Percentiles rank a stretch among this genome's conserved stretches.
Evolutionary conservation across 805 yeast species (phyloP).

Genomic region (Hanseniaspora thailandica): DNA sequence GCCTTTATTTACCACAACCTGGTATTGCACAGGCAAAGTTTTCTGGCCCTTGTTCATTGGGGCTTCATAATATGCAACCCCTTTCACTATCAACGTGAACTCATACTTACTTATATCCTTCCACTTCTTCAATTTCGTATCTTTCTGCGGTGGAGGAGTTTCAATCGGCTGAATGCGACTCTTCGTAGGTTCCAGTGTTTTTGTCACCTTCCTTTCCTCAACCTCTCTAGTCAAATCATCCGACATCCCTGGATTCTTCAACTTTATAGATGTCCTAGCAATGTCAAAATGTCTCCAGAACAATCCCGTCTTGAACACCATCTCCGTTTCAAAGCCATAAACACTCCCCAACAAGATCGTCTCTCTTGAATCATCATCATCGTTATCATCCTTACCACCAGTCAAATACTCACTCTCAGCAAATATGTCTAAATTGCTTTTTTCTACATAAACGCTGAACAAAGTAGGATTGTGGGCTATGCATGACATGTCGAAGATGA

Average conservation of each 20-base stretch:
- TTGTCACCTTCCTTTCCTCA: not conserved
- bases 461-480: slow-evolving; percentile 84
- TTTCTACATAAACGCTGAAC: slow-evolving; percentile 48
- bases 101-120: slow-evolving; percentile 60
- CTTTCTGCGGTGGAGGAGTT: slow-evolving; percentile 10
- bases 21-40: slow-evolving; percentile 51
- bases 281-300: slow-evolving; percentile 48
- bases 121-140: slow-evolving; percentile 46
- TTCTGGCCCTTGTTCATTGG: slow-evolving; percentile 48
- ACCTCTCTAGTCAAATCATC: slow-evolving; percentile 16
- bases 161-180: not conserved
- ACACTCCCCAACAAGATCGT: slow-evolving; percentile 72
- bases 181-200: slow-evolving; percentile 1
- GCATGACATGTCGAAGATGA: slow-evolving; percentile 64
- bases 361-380: slow-evolving; percentile 31
- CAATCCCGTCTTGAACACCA: slow-evolving; percentile 66
- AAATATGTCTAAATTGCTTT: slow-evolving; percentile 72
- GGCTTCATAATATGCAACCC: slow-evolving; percentile 63
- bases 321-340: slow-evolving; percentile 52
- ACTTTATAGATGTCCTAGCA: slow-evolving; percentile 59
- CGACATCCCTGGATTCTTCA: slow-evolving; percentile 43
- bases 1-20: slow-evolving; percentile 44
- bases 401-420: slow-evolving; percentile 36
- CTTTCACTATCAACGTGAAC: slow-evolving; percentile 74
- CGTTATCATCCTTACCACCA: slow-evolving; percentile 15